phyloP scores from a whole-genome alignment of 768 basidiomycete species.

The Thelephora aurantiotincta region DNA sequence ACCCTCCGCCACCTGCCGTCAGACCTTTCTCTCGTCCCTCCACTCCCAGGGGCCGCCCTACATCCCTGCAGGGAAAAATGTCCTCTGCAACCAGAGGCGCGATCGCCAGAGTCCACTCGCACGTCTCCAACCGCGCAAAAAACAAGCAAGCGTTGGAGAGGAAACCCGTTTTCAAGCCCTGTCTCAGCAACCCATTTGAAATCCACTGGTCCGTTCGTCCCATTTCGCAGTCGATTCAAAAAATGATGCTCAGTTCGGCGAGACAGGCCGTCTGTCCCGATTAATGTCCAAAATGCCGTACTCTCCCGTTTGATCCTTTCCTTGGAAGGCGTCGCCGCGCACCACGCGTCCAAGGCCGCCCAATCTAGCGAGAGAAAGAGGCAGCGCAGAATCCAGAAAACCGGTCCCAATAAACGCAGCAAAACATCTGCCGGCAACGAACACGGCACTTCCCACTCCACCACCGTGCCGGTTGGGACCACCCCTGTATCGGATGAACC shows the following conservation, averaged over 20 bases:
- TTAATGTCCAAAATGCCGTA: conserved; percentile 46
- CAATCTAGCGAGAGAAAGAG: conserved; percentile 27
- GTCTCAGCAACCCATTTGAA: conserved; percentile 59
- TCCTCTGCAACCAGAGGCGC: conserved; percentile 23
- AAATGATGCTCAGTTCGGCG: too few relatives aligned
- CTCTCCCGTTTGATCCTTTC: conserved; percentile 35
- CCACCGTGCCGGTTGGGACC: too few relatives aligned
- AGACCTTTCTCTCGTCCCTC: background rate
- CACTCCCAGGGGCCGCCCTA: background rate
- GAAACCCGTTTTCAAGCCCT: conserved; percentile 54
- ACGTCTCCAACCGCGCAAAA: conserved; percentile 51
- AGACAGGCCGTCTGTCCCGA: conserved; percentile 26
- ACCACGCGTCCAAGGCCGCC: conserved; percentile 21
- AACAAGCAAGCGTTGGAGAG: conserved; percentile 29
- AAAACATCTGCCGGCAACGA: background rate
- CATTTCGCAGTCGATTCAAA: background rate
- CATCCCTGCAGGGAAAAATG: background rate
- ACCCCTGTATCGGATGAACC: background rate
- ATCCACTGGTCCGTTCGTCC: conserved; percentile 41
- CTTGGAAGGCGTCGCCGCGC: conserved; percentile 35
- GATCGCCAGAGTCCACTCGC: conserved; percentile 36
- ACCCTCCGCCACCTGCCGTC: too few relatives aligned
- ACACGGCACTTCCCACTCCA: background rate
- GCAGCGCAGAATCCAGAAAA: background rate
- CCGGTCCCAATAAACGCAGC: background rate